Evolutionary conservation across 169 alveolate genomes (phyloP), one percentile per base, ranked within the genome.

Genomic region (Plasmodium gaboni): DNA sequence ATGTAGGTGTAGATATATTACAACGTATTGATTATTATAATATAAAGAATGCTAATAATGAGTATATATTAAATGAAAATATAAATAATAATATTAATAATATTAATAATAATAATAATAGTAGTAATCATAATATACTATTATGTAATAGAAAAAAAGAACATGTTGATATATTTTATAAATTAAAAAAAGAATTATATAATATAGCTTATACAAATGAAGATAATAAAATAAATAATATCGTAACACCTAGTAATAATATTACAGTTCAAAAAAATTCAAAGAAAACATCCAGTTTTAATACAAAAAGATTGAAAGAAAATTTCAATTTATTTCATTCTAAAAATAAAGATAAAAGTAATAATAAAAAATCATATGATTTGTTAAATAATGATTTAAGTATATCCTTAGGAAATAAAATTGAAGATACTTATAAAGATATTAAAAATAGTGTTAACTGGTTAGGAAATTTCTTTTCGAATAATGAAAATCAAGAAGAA

Each of bases 361-460:
- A 65, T 28, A 69, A 70, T 9, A 65, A 78, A 22, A 78, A 64
- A 48, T 0, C 72, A 38, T 65, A 78, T 57, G 89, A 78, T 44
- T 8, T 78, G 19, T 70, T 65, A 69, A 78, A 65, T 44, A 78
- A 78, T 3, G 89, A 78, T 7, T 51, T 78, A 10, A 28, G 89
- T n/a, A 44, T 13, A 2, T 24, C 55, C n/a, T 51, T 78, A 42
- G 70, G 89, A 22, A 78, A 78, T 38, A 78, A 78, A 65, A 65
- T 78, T 8, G 89, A 78, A 78, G 89, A 78, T 57, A 78, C 89
- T 0, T 78, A 78, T 70, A 78, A 78, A 44, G 89, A 78, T 24
- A 78, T 78, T 50, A 78, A 78, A 67, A 78, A 55, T 57, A 78
- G 89, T 46, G 80, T 78, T 4, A 78, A 78, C 8, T 78, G 89